Percentiles rank a stretch among this genome's conserved stretches.
Conservation (phyloP, 768 basidiomycete species). For the Strobilomyces dryophilus region DNA sequence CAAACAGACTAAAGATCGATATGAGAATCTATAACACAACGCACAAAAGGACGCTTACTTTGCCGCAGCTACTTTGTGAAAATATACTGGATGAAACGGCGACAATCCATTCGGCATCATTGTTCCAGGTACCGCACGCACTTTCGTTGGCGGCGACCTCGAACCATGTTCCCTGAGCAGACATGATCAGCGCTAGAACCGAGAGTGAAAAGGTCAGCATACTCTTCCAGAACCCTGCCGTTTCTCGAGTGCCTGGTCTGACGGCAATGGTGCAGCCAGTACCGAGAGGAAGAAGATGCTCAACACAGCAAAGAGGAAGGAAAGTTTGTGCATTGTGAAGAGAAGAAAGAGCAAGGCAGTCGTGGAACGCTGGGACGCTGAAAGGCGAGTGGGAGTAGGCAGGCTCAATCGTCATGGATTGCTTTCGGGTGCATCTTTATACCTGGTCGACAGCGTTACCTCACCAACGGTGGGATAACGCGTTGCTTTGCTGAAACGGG, state of each 20-base stretch:
- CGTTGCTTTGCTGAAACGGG: constrained; percentile 19
- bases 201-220: constrained; percentile 18
- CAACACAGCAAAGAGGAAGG: constrained; percentile 34
- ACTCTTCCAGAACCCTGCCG: constrained; percentile 54
- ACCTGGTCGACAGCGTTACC: constrained; percentile 25
- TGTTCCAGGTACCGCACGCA: constrained; percentile 58
- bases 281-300: constrained; percentile 39
- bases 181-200: constrained; percentile 4
- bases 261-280: constrained; percentile 36
- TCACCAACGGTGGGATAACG: constrained; percentile 23
- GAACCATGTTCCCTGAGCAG: constrained; percentile 63
- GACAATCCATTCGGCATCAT: constrained; percentile 50
- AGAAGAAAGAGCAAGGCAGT: not conserved
- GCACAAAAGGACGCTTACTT: constrained; percentile 38
- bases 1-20: constrained; percentile 45
- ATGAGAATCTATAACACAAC: constrained; percentile 8
- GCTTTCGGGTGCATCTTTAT: constrained; percentile 25
- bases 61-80: constrained; percentile 53
- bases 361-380: not conserved
- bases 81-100: constrained; percentile 58
- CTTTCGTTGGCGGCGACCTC: constrained; percentile 41
- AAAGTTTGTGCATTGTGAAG: constrained; percentile 17
- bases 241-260: constrained; percentile 39
- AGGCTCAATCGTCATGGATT: not conserved
- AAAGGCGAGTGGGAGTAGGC: constrained; percentile 3